Evolutionary conservation across 1,139 yeast genomes (phyloP), one percentile per base, ranked within the genome.

Genomic region (Hansenula anomala): DNA sequence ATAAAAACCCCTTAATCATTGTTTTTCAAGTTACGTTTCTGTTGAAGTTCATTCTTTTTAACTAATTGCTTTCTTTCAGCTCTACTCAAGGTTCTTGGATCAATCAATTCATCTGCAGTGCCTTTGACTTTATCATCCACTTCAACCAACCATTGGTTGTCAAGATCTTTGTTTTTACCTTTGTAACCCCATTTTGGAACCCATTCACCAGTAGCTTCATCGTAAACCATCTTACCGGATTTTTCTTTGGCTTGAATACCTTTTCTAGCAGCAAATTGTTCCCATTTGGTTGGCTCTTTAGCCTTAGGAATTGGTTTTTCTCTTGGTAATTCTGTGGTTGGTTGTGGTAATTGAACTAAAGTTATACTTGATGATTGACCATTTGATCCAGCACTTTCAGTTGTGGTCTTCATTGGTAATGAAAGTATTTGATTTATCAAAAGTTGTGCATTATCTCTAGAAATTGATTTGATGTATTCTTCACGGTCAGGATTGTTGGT

Each of bases 111-210:
- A 40, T 83, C 78, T 27, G 67, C 73, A 14, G 83, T 77, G 40
- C 78, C 78, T 47, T 76, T 75, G 29, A 70, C 78, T 51, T 80
- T 73, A 42, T 86, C 95, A 43, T 88, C 87, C 45, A 92, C 84
- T 64, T 94, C 99, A 41, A 92, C 97, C 60, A 89, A 73, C 98
- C 98, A 92, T 65, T 92, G 97, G 59, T 75, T 69, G 58, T 92
- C 97, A 53, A 81, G 59, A 42, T 80, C 78, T 67, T 92, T 92
- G 66, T 92, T 92, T 63, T 78, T 78, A 56, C 98, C 98, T 52
- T 85, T 82, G 69, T 83, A 92, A 44, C 99, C 99, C 98, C 98
- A 94, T 64, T 89, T 90, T 54, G 95, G 94, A 44, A 84, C 96
- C 98, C 98, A 94, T 64, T 89, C 90, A 37, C 92, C 92, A 23